phyloP scores from a whole-genome alignment of 257 asterid genomes.

The Scutellaria galericulata region DNA sequence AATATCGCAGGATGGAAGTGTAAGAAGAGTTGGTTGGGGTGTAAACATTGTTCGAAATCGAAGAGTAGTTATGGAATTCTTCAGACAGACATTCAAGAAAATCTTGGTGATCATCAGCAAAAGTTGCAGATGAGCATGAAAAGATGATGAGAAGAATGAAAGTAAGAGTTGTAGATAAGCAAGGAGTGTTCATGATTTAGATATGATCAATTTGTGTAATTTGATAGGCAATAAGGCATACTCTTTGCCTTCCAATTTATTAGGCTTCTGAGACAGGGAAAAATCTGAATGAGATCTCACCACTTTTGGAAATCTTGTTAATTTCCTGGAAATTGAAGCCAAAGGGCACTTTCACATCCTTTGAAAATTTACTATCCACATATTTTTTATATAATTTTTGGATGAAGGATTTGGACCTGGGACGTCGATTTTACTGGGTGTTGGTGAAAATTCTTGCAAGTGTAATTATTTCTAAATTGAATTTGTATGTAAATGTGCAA shows the following conservation, averaged over 20 bases:
- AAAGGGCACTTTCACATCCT: too few relatives aligned
- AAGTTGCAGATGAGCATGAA: background rate
- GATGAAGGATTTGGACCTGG: too few relatives aligned
- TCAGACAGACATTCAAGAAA: background rate
- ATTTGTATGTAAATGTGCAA: too few relatives aligned
- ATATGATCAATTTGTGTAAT: background rate
- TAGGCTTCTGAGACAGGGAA: background rate
- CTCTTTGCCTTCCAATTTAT: background rate
- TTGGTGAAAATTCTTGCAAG: too few relatives aligned
- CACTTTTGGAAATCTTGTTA: too few relatives aligned
- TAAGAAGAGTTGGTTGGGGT: conserved; percentile 6
- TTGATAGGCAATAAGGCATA: background rate
- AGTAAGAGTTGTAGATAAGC: background rate
- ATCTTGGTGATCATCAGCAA: background rate
- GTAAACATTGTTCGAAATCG: background rate
- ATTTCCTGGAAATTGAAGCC: too few relatives aligned
- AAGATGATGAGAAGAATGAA: background rate
- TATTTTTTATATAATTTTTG: too few relatives aligned
- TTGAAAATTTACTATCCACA: too few relatives aligned
- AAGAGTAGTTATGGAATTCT: background rate
- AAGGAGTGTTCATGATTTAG: background rate
- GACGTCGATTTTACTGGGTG: too few relatives aligned
- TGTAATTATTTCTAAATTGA: too few relatives aligned
- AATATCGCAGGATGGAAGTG: background rate
- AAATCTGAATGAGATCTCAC: background rate